phyloP scores from a whole-genome alignment of 805 yeast genomes.

The Wickerhamiella hasegawae region DNA sequence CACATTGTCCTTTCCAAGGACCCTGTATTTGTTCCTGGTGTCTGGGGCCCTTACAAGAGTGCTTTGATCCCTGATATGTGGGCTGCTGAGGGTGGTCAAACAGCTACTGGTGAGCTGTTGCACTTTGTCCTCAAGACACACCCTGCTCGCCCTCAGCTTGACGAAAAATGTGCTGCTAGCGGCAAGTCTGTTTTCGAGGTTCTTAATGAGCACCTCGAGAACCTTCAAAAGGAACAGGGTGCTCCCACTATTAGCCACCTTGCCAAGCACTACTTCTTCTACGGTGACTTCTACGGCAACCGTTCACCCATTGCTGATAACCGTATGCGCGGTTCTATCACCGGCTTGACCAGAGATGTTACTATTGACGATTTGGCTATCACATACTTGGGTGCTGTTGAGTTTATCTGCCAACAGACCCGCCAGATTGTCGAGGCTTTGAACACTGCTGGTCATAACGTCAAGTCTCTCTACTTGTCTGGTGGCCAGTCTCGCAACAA shows the following conservation, averaged over 20 bases:
- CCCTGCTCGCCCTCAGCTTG: constrained; percentile 46
- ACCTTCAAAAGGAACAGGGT: constrained; percentile 37
- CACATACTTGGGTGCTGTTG: constrained; percentile 85
- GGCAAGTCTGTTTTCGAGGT: constrained; percentile 66
- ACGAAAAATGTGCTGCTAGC: constrained; percentile 43
- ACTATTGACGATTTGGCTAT: constrained; percentile 74
- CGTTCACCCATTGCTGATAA: constrained; percentile 97
- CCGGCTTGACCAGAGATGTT: constrained; percentile 85
- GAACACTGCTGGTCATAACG: constrained; percentile 62
- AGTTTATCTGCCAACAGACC: constrained; percentile 94
- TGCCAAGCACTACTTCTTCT: constrained; percentile 75
- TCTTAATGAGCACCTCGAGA: constrained; percentile 59
- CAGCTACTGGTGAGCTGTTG: constrained; percentile 87
- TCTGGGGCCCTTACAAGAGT: constrained; percentile 97
- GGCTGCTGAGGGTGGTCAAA: constrained; percentile 99
- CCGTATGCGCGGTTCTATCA: constrained; percentile 76
- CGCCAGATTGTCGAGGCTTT: constrained; percentile 83
- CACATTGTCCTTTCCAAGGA: constrained; percentile 77
- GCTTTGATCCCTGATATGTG: constrained; percentile 80
- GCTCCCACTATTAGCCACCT: constrained; percentile 62
- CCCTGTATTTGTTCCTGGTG: constrained; percentile 85
- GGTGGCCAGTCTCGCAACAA: constrained; percentile 97
- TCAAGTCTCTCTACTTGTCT: constrained; percentile 67
- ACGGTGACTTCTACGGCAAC: constrained; percentile 95
- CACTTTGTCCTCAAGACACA: constrained; percentile 79